These are phyloP conservation scores for Eutrema heterophyllum DNA, from an alignment of 345 rosid genomes.

Conservation along the genomic window DNA sequence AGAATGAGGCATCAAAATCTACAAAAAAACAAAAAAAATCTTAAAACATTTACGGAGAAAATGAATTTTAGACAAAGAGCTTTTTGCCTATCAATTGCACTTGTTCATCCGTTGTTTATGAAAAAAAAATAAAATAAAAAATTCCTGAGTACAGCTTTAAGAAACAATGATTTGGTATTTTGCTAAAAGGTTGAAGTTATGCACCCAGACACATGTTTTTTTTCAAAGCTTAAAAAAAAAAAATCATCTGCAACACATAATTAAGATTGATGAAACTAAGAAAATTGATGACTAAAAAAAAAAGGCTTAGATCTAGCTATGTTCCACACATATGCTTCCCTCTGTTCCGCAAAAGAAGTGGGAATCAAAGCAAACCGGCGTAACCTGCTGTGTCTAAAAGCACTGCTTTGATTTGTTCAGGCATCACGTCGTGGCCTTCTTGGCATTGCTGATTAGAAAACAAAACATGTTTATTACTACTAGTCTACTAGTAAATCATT, in stretches of 20 bases:
- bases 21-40: no score
- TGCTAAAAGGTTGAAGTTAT: neutral
- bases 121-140: neutral
- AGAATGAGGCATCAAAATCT: neutral
- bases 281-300: constrained; percentile 4
- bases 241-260: constrained; percentile 12
- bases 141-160: neutral
- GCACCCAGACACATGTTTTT: neutral
- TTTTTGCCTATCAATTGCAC: no score
- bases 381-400: constrained; percentile 78
- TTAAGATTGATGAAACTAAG: neutral
- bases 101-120: no score
- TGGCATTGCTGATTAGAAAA: constrained; percentile 62
- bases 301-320: neutral
- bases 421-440: constrained; percentile 67
- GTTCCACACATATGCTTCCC: constrained; percentile 10
- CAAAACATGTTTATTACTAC: neutral
- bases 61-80: no score
- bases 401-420: constrained; percentile 86
- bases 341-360: neutral
- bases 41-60: neutral
- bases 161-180: neutral
- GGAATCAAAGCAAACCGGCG: constrained; percentile 35
- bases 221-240: neutral
- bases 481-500: neutral